phyloP scores from a whole-genome alignment of 768 basidiomycete genomes.

The Lyophyllum shimeji region DNA sequence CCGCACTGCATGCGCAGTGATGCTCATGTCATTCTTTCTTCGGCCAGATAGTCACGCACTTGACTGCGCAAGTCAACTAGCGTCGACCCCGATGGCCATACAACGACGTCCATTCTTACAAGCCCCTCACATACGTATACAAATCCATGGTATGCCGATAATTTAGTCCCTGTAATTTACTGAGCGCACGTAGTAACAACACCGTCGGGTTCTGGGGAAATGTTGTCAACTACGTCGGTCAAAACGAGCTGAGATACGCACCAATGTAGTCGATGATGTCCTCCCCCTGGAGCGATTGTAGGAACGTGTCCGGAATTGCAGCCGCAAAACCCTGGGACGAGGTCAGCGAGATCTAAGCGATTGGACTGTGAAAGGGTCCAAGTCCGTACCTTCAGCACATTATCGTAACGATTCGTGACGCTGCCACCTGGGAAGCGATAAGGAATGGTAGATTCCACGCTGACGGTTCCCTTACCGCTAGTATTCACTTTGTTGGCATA shows the following conservation, averaged over 20 bases:
- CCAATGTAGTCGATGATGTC: conserved; percentile 48
- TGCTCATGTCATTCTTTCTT: background rate
- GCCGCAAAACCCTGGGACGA: conserved; percentile 29
- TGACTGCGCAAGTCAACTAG: too few species aligned
- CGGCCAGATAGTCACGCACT: too few species aligned
- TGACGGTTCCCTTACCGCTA: conserved; percentile 29
- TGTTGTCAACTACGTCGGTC: background rate
- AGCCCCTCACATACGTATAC: background rate
- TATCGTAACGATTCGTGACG: conserved; percentile 39
- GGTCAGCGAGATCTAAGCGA: background rate
- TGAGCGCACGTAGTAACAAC: conserved; percentile 32
- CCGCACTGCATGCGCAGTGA: too few species aligned
- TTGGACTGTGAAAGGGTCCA: background rate
- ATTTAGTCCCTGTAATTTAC: background rate
- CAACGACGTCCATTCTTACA: background rate
- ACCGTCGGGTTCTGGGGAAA: conserved; percentile 40
- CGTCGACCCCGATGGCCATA: background rate
- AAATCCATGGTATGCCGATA: background rate
- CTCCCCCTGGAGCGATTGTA: conserved; percentile 30
- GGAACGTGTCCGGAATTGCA: conserved; percentile 23
- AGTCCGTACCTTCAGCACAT: conserved; percentile 34
- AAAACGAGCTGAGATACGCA: conserved; percentile 18
- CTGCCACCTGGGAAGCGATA: conserved; percentile 34
- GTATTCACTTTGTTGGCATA: conserved; percentile 36
- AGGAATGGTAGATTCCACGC: background rate